Evolutionary conservation across 2,329 filamentous ascomycete species (phyloP).

Genomic region (Exophiala calicioides): DNA sequence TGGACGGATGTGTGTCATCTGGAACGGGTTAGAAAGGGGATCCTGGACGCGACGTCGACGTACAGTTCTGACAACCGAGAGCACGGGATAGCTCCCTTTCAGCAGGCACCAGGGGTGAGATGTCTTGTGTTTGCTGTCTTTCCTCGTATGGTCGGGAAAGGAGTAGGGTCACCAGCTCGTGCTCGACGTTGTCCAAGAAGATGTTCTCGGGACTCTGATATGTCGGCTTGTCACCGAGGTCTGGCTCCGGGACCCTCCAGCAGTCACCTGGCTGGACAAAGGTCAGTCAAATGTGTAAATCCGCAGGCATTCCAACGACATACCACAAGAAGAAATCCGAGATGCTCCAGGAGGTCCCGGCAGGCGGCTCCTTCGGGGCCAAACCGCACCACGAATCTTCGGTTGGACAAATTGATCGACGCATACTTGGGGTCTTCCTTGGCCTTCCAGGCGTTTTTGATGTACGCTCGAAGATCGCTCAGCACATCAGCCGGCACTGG

Average conservation of each 20-base stretch:
- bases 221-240: conserved; percentile 37
- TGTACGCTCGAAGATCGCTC: conserved; percentile 59
- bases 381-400: conserved; percentile 64
- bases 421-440: conserved; percentile 40
- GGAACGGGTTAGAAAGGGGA: conserved; percentile 12
- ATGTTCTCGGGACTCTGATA: conserved; percentile 45
- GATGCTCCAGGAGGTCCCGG: conserved; percentile 55
- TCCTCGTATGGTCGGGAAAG: conserved; percentile 44
- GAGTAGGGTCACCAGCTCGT: conserved; percentile 59
- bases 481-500: conserved; percentile 58
- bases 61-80: conserved; percentile 30
- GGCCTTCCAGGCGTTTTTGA: conserved; percentile 58
- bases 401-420: conserved; percentile 61
- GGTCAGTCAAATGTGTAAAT: conserved; percentile 8
- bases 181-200: conserved; percentile 61
- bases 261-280: conserved; percentile 33
- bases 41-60: conserved; percentile 1
- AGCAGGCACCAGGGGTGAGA: conserved; percentile 21
- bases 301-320: conserved; percentile 26
- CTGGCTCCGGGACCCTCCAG: conserved; percentile 47
- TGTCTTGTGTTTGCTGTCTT: conserved; percentile 28
- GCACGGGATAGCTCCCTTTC: conserved; percentile 23
- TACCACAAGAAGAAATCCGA: conserved; percentile 58
- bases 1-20: conserved; percentile 41
- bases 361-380: conserved; percentile 58